phyloP scores from a whole-genome alignment of 306 rosid species.

The Citrullus colocynthis region DNA sequence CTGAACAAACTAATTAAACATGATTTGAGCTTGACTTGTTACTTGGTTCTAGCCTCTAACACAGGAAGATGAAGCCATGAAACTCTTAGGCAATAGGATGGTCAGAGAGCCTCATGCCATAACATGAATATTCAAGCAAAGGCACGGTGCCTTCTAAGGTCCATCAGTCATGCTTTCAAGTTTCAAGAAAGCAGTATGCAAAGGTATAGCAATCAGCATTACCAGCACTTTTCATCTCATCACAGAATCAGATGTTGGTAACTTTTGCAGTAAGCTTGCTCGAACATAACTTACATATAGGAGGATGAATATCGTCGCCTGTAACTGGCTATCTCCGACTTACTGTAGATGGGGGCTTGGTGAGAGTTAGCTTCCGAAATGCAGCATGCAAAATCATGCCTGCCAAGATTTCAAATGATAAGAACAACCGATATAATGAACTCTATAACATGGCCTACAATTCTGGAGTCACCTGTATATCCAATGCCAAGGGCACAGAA shows the following conservation, averaged over 20 bases:
- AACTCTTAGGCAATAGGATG: background rate
- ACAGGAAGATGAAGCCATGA: background rate
- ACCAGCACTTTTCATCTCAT: background rate
- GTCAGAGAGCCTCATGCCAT: background rate
- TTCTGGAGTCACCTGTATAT: slow-evolving; percentile 42
- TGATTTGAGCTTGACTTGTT: background rate
- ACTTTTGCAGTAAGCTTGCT: background rate
- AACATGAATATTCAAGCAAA: background rate
- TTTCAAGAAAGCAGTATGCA: background rate
- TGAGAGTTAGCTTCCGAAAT: slow-evolving; percentile 63
- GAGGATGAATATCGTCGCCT: background rate
- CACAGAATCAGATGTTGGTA: background rate
- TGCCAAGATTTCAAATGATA: slow-evolving; percentile 14
- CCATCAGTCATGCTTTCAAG: background rate
- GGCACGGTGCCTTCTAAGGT: background rate
- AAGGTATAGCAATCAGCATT: background rate
- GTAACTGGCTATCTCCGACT: slow-evolving; percentile 22
- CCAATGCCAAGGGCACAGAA: slow-evolving; percentile 58
- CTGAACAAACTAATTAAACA: background rate
- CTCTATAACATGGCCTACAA: background rate
- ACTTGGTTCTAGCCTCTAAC: background rate
- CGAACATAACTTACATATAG: background rate
- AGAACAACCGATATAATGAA: background rate
- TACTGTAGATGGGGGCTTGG: slow-evolving; percentile 35
- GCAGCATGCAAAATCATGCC: slow-evolving; percentile 73